These are phyloP conservation scores for Nicotiana obtusifolia DNA, from an alignment of 257 asterid species.

Conservation along the genomic window DNA sequence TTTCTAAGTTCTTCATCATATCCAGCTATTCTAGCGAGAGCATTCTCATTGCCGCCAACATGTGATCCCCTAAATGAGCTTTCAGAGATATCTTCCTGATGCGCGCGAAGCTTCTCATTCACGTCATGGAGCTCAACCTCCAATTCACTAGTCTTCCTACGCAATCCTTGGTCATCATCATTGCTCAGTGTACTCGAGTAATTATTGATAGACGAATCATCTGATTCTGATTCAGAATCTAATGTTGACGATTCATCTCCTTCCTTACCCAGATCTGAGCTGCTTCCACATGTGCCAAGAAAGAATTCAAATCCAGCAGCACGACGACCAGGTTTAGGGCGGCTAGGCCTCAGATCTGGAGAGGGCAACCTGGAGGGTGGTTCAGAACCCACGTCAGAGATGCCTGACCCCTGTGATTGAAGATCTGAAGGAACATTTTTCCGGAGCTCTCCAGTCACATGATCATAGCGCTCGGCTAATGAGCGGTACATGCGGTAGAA, in stretches of 20 bases:
- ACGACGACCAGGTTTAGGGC: conserved; percentile 61
- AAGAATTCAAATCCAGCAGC: conserved; percentile 86
- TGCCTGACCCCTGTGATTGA: conserved; percentile 84
- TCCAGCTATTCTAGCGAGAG: conserved; percentile 35
- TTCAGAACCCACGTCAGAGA: conserved; percentile 71
- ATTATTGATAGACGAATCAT: conserved; percentile 74
- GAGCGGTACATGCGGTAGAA: conserved; percentile 56
- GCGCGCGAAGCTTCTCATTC: conserved; percentile 49
- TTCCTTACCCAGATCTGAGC: conserved; percentile 56
- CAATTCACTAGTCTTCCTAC: conserved; percentile 45
- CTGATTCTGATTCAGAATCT: conserved; percentile 82
- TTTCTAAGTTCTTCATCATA: conserved; percentile 57
- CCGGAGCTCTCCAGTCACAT: conserved; percentile 60
- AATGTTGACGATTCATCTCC: conserved; percentile 69
- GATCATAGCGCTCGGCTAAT: conserved; percentile 62
- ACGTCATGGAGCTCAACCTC: conserved; percentile 58
- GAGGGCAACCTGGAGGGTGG: conserved; percentile 43
- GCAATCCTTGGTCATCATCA: conserved; percentile 46
- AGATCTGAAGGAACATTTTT: conserved; percentile 68
- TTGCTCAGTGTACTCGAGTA: conserved; percentile 35
- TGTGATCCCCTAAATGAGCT: conserved; percentile 17
- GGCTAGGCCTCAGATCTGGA: conserved; percentile 38
- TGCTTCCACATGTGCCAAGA: conserved; percentile 48
- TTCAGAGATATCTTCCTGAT: conserved; percentile 25
- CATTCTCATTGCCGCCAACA: conserved; percentile 27